phyloP scores from a whole-genome alignment of 2,329 filamentous ascomycete genomes.

The Alternaria sp. region DNA sequence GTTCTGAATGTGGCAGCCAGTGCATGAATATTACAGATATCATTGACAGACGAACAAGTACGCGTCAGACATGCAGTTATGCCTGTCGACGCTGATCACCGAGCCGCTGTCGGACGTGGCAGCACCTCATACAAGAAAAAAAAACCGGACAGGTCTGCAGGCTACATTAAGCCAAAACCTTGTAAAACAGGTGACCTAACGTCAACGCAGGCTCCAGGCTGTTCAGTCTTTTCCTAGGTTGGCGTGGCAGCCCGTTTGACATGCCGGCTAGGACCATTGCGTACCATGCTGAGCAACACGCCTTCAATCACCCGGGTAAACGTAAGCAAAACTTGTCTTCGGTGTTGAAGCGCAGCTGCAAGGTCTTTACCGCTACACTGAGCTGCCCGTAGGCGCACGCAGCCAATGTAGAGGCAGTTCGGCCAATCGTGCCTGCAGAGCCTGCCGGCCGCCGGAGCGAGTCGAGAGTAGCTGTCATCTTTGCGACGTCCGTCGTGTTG shows the following conservation, averaged over 20 bases:
- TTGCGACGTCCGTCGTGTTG: slow-evolving; percentile 11
- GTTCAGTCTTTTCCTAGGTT: too few relatives aligned
- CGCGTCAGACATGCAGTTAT: not conserved
- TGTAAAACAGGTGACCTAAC: too few relatives aligned
- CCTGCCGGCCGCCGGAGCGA: slow-evolving; percentile 2
- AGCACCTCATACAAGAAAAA: too few relatives aligned
- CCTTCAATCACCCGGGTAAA: slow-evolving; percentile 4
- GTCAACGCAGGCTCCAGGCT: too few relatives aligned
- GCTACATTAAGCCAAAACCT: too few relatives aligned
- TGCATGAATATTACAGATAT: not conserved
- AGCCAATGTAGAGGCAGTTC: slow-evolving; percentile 14
- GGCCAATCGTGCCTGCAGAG: slow-evolving; percentile 10
- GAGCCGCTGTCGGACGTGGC: not conserved
- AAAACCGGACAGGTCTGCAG: too few relatives aligned
- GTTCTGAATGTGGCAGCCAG: not conserved
- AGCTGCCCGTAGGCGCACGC: not conserved
- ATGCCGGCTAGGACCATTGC: not conserved
- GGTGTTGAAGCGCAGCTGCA: slow-evolving; percentile 10
- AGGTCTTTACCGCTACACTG: slow-evolving; percentile 14
- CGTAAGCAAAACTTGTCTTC: slow-evolving; percentile 23
- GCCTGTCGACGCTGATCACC: not conserved
- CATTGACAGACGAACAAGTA: not conserved
- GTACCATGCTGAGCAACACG: slow-evolving; percentile 9
- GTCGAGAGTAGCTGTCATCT: slow-evolving; percentile 6
- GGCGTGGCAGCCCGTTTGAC: not conserved